Base-by-base conservation (phyloP, 768 basidiomycete genomes). In the Udeniomyces megalosporus region DNA sequence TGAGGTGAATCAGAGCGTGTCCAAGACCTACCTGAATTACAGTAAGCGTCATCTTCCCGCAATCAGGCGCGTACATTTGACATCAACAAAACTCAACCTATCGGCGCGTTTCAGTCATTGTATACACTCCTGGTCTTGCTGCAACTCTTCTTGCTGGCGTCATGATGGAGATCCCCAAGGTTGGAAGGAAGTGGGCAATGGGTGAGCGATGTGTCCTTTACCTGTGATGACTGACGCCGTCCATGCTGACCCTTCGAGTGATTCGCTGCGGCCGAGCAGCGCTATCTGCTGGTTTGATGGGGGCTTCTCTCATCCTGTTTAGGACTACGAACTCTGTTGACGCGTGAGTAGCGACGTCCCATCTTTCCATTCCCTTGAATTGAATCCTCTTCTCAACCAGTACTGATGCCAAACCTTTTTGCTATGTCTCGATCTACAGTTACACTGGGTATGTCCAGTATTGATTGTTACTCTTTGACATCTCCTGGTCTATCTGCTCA, bases 21-120 rank as follows among this genome's bases (percentile, higher is more conserved):
- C n/a, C 3, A 45, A 71, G 44, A 75, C 74, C 0, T 76, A 75
- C 65, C 63, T 68, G 4, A 69, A 72, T 54, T 74, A 74, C 68
- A n/a, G n/a, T n/a, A n/a, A n/a, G n/a, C n/a, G n/a, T n/a, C n/a
- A n/a, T n/a, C n/a, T n/a, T n/a, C n/a, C n/a, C n/a, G n/a, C n/a
- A n/a, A n/a, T n/a, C n/a, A n/a, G n/a, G n/a, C n/a, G n/a, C n/a
- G n/a, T n/a, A n/a, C n/a, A n/a, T n/a, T n/a, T n/a, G n/a, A n/a
- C n/a, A n/a, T 7, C 6, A 28, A 17, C 28, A 31, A 28, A 5
- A 28, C 26, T 52, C 11, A 17, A 20, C 14, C 26, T 52, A 5
- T 26, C 38, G 17, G 10, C 38, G 10, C 17, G 38, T 42, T 42
- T 42, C 10, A 17, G 8, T 42, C 38, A 8, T 42, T n/a, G 59